Evolutionary conservation across 148 eudicot species (phyloP).

Genomic region (Talinum fruticosum): DNA sequence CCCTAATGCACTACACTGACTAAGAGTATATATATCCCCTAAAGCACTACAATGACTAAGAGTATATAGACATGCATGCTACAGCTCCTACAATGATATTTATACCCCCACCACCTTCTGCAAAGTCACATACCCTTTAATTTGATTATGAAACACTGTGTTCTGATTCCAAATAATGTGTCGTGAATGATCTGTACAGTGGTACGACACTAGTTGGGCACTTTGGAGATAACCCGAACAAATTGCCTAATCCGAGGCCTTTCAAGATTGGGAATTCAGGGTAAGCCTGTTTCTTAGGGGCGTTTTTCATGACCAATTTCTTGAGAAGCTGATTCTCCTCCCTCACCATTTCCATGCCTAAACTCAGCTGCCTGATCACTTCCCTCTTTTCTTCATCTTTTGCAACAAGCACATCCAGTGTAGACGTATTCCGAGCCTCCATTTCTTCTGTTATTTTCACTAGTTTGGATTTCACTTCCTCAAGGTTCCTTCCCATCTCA

Average conservation of each 20-base stretch:
- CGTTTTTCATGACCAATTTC: conserved; percentile 30
- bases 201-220: conserved; percentile 23
- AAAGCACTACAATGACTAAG: not conserved
- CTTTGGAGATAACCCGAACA: conserved; percentile 35
- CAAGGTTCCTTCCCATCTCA: conserved; percentile 18
- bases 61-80: not conserved
- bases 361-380: conserved; percentile 78
- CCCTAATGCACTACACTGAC: no score
- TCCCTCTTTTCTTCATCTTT: conserved; percentile 94
- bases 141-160: not conserved
- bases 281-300: conserved; percentile 39
- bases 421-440: not conserved
- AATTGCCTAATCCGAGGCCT: conserved; percentile 38
- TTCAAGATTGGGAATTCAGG: conserved; percentile 36
- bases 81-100: not conserved
- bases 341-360: conserved; percentile 61
- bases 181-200: not conserved
- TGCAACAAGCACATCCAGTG: conserved; percentile 31
- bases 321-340: conserved; percentile 65
- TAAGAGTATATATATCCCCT: no score
- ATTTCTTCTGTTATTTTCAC: conserved; percentile 10
- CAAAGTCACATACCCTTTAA: no score
- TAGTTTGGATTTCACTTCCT: conserved; percentile 4
- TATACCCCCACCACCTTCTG: not conserved
- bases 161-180: not conserved